Base-by-base conservation (phyloP, 805 yeast genomes). In the Candida alai region DNA sequence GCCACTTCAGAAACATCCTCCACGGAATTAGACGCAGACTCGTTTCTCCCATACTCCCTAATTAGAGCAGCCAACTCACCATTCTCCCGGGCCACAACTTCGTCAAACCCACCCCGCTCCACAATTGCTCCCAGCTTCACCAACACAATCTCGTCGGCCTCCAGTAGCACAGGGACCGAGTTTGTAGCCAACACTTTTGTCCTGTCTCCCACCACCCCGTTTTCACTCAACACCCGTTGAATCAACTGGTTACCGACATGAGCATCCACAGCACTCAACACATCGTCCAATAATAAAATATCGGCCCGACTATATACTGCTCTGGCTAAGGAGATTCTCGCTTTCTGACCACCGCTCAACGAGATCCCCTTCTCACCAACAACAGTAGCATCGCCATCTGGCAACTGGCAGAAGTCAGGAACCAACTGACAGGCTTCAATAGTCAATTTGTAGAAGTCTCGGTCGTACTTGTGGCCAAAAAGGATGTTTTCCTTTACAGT, bases 101-200 rank as follows among this genome's bases (percentile, higher is more conserved):
- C 70, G 6, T 60, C 51, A 50, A 71, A 82, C 6, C 67, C 61
- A 9, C 86, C 66, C n/a, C 51, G 41, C 39, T 65, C 70, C n/a
- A 46, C 37, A 15, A 64, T 55, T 13, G 47, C 40, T 5, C 62
- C 62, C 15, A 36, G 42, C 23, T 46, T 48, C 36, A 65, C 47
- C 36, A 61, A 49, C 29, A 51, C 55, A 27, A 62, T 62, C 29
- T 54, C 51, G 34, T 54, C 48, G 11, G 69, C 65, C 33, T 54
- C 45, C 23, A 58, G 60, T 35, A 65, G 49, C 11, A 65, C 62
- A 23, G 52, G 44, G 22, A 62, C 64, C 3, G 65, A 56, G 39
- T 65, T 65, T 2, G 70, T 65, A 14, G 69, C 69, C 28, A 65
- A 53, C 23, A 65, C 44, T 23, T 54, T 49, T 5, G 69, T 60